A percentile compares a stretch with the other conserved stretches of the same genome.
Evolutionary conservation across 768 basidiomycete species (phyloP).

Genomic region (Boletus fagicola): DNA sequence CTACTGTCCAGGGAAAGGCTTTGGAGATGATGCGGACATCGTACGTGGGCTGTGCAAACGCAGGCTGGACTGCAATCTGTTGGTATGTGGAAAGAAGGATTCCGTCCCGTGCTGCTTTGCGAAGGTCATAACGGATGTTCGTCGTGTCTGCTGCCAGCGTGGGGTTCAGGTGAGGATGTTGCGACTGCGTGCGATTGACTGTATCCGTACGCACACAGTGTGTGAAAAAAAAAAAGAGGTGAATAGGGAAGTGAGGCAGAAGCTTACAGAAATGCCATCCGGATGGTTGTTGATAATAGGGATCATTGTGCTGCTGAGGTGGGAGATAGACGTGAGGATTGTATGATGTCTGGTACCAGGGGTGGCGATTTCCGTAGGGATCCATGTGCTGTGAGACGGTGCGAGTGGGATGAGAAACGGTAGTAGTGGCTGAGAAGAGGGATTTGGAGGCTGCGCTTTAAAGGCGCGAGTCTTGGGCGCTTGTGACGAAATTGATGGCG

Average conservation of each 20-base stretch:
- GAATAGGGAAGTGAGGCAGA: background rate
- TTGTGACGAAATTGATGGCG: background rate
- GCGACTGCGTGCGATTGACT: slow-evolving; percentile 32
- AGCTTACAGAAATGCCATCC: slow-evolving; percentile 21
- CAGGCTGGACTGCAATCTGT: slow-evolving; percentile 36
- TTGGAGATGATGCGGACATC: slow-evolving; percentile 55
- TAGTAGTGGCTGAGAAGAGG: background rate
- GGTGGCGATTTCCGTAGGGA: slow-evolving; percentile 20
- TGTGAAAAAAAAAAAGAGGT: background rate
- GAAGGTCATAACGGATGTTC: slow-evolving; percentile 48
- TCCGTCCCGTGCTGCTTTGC: slow-evolving; percentile 40
- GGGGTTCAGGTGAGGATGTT: slow-evolving; percentile 53
- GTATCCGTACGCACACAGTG: background rate
- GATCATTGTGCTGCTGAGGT: slow-evolving; percentile 17
- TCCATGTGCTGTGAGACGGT: slow-evolving; percentile 17
- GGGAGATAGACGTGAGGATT: slow-evolving; percentile 33
- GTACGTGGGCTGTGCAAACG: slow-evolving; percentile 33
- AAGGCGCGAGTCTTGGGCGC: slow-evolving; percentile 10
- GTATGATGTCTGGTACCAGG: slow-evolving; percentile 29
- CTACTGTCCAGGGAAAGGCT: slow-evolving; percentile 64
- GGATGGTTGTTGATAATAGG: slow-evolving; percentile 9
- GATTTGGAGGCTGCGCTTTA: slow-evolving; percentile 8
- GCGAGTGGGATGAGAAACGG: background rate
- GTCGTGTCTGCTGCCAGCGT: slow-evolving; percentile 53
- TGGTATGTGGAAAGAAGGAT: slow-evolving; percentile 45